Base-by-base conservation (phyloP, 1,139 yeast species). In the Debaryomycetaceae sp. region DNA sequence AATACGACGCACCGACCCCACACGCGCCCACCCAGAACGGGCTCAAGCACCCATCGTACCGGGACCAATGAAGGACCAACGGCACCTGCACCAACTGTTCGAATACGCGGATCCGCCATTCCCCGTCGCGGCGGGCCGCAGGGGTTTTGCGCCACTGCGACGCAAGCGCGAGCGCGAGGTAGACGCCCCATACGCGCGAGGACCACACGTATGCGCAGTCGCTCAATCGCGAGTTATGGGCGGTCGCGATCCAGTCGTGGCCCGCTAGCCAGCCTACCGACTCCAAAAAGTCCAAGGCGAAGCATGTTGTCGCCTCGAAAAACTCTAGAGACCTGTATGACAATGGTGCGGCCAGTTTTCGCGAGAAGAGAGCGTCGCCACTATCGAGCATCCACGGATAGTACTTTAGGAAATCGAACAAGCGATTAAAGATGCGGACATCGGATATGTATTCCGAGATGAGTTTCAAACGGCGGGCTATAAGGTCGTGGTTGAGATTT, bases 191-290 rank as follows among this genome's bases (percentile, higher is more conserved):
- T n/a, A 71, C 58, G 31, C 74, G 51, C 21, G 70, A 63, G 33
- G 75, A 68, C 61, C 73, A 56, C 16, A 64, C 51, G 40, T 65
- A 64, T 1, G 70, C 58, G 36, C 58, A 66, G 16, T 54, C 45
- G 37, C 64, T 56, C 70, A 69, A 64, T 40, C 53, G 58, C 30
- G 42, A 40, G 40, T 65, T 56, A 37, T 66, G 68, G 22, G 44
- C 39, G 14, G 73, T 68, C 5, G 62, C 59, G 2, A 69, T 54
- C 72, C 74, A 71, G 37, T 66, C 58, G 41, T 71, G 77, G 28
- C 69, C 76, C 3, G 71, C 62, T 25, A 67, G 50, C 70, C 75
- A 72, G 2, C 76, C 77, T n/a, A 66, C 62, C 32, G 71, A 70
- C 39, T 72, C 78, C 25, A 71, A 49, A 5, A 70, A 53, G 43